Percentiles rank a stretch among this genome's conserved stretches.
Conservation (phyloP, 108 stramenopile genomes). For the Skeletonema potamos region DNA sequence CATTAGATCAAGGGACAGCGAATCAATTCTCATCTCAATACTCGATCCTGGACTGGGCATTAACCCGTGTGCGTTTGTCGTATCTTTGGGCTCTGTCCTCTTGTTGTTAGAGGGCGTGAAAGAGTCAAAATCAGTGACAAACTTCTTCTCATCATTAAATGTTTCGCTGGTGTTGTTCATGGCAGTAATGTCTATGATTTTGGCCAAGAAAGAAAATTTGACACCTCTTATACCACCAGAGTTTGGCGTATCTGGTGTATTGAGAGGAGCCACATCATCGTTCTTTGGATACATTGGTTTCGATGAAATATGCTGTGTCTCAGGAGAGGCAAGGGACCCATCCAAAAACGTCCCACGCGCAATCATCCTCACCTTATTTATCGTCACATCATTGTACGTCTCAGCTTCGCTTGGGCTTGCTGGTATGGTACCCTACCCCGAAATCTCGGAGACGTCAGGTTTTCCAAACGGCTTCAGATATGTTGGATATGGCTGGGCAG, state of each 20-base stretch:
- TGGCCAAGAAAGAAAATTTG: slow-evolving; percentile 40
- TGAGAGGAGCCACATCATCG: slow-evolving; percentile 61
- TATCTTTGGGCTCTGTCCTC: slow-evolving; percentile 52
- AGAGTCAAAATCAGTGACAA: slow-evolving; percentile 63
- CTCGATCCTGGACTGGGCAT: slow-evolving; percentile 49
- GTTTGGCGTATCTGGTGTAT: slow-evolving; percentile 50
- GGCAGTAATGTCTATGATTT: slow-evolving; percentile 37
- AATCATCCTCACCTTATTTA: slow-evolving; percentile 56
- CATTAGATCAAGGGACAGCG: background rate
- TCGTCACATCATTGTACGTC: slow-evolving; percentile 57
- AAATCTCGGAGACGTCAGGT: slow-evolving; percentile 65
- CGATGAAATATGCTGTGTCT: slow-evolving; percentile 72
- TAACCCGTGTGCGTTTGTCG: slow-evolving; percentile 64
- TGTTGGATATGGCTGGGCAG: slow-evolving; percentile 58
- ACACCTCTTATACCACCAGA: slow-evolving; percentile 43
- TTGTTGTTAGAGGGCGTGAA: slow-evolving; percentile 74
- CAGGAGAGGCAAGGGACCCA: slow-evolving; percentile 70
- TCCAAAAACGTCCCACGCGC: slow-evolving; percentile 60
- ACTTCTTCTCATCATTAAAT: slow-evolving; percentile 66
- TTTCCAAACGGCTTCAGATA: slow-evolving; percentile 77
- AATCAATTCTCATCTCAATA: background rate
- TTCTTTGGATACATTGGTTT: slow-evolving; percentile 84
- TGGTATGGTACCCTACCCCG: slow-evolving; percentile 65
- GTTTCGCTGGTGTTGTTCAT: slow-evolving; percentile 73
- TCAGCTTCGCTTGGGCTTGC: slow-evolving; percentile 60